A percentile compares a stretch with the other conserved stretches of the same genome.
Conservation (phyloP, 805 yeast species). For the Kodamaea leandrae region DNA sequence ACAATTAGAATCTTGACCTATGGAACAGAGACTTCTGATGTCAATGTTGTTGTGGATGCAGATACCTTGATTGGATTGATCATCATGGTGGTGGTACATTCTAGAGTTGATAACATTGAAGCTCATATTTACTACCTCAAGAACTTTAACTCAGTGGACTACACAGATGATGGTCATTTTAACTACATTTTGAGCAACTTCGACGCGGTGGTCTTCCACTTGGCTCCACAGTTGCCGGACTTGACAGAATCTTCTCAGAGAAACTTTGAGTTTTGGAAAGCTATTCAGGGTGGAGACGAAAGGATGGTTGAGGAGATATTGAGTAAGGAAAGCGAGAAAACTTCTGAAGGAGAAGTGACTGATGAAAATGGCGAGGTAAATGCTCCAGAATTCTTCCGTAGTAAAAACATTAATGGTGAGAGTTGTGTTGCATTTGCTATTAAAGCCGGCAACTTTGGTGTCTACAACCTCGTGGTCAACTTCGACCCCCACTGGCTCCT, state of each 20-base stretch:
- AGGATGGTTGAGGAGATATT: not conserved
- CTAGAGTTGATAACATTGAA: conserved; percentile 57
- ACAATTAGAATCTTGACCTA: conserved; percentile 53
- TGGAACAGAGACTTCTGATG: conserved; percentile 2
- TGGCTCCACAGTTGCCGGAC: conserved; percentile 37
- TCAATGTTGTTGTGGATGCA: conserved; percentile 57
- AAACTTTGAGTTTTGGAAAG: conserved; percentile 55
- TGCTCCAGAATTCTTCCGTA: conserved; percentile 13
- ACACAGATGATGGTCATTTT: conserved; percentile 49
- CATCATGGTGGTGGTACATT: conserved; percentile 64
- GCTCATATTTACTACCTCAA: conserved; percentile 66
- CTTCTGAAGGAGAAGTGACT: not conserved
- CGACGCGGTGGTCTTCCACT: conserved; percentile 74
- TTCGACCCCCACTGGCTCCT: conserved; percentile 50
- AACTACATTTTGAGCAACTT: conserved; percentile 82
- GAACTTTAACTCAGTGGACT: conserved; percentile 46
- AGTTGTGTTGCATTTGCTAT: conserved; percentile 67
- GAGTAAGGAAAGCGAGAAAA: not conserved
- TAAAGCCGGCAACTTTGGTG: conserved; percentile 41
- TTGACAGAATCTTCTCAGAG: conserved; percentile 41
- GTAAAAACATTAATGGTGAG: conserved; percentile 53
- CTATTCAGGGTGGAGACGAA: conserved; percentile 37
- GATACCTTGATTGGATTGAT: conserved; percentile 75
- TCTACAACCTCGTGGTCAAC: conserved; percentile 47
- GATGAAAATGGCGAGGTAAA: not conserved